phyloP scores from a whole-genome alignment of 148 eudicot genomes.

The Persicaria tinctoria region DNA sequence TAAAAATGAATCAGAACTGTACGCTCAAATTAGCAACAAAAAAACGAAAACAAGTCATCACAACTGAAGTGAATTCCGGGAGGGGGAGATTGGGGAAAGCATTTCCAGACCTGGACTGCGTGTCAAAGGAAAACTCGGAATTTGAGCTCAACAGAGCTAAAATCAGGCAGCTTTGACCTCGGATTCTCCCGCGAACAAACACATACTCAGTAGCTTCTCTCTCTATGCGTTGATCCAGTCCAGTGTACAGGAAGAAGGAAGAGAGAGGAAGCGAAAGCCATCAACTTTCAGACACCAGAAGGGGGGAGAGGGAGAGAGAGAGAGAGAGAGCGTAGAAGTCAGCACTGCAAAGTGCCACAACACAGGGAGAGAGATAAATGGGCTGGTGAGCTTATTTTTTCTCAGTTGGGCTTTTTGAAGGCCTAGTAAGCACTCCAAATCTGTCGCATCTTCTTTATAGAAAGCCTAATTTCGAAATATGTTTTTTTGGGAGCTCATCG shows the following conservation, averaged over 20 bases:
- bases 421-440: not conserved
- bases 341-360: too few relatives aligned
- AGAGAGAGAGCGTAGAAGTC: not conserved
- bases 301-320: not conserved
- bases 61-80: not conserved
- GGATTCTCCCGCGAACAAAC: too few relatives aligned
- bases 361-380: not conserved
- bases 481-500: too few relatives aligned
- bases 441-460: too few relatives aligned
- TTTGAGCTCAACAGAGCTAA: too few relatives aligned
- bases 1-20: not conserved
- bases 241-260: not conserved
- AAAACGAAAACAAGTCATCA: not conserved
- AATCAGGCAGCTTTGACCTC: too few relatives aligned
- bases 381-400: not conserved
- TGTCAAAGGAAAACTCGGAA: too few relatives aligned
- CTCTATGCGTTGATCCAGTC: not conserved
- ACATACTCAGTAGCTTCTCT: not conserved
- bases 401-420: not conserved
- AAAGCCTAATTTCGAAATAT: too few relatives aligned
- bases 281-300: not conserved
- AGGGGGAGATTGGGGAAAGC: not conserved
- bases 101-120: too few relatives aligned
- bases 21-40: not conserved
- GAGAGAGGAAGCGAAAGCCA: too few relatives aligned